Evolutionary conservation across 768 basidiomycete genomes (phyloP), one percentile per base, ranked within the genome.

Genomic region (Phanerochaete carnosa): DNA sequence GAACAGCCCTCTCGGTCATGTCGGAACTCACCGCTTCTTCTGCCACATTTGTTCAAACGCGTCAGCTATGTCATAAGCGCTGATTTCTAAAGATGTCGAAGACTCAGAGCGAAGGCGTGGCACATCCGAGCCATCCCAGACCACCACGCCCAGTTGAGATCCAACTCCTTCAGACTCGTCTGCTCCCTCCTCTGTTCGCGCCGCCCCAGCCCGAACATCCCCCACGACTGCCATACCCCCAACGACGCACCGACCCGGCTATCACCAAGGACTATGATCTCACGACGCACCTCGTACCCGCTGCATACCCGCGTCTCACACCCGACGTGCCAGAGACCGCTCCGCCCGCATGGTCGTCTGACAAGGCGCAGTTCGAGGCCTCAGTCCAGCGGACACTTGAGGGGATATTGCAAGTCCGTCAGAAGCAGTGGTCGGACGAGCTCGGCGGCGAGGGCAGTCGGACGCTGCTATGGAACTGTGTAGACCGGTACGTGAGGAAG

Each of bases 21-120:
- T 4, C 19, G 11, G 19, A 19, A 43, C 39, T 29, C 11, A 91
- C 95, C 95, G 79, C 71, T 90, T 89, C 81, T 98, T 98, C 72
- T 95, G 91, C 80, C 89, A 95, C 96, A 99, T 99, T 75, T 98
- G 95, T 73, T 94, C 94, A 62, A 98, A 91, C n/a, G n/a, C n/a
- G 70, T 98, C 96, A 0, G 96, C 96, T n/a, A 98, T 84, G 70
- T 98, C 97, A 60, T 91, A 94, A 0, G 96, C 94, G 60, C 91
- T 94, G 67, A 98, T 94, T 72, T 99, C 97, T 15, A 4, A 55
- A 26, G 54, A 35, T 43, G 54, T 37, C 54, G n/a, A 55, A 22
- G 22, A 25, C 28, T 3, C 5, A 29, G 25, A 5, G 47, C 47
- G 19, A 19, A 25, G 19, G 19, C 19, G 16, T 43, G 39, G 11